phyloP scores from a whole-genome alignment of 2,329 filamentous ascomycete species.

The Arthrobotrys entomopaga region DNA sequence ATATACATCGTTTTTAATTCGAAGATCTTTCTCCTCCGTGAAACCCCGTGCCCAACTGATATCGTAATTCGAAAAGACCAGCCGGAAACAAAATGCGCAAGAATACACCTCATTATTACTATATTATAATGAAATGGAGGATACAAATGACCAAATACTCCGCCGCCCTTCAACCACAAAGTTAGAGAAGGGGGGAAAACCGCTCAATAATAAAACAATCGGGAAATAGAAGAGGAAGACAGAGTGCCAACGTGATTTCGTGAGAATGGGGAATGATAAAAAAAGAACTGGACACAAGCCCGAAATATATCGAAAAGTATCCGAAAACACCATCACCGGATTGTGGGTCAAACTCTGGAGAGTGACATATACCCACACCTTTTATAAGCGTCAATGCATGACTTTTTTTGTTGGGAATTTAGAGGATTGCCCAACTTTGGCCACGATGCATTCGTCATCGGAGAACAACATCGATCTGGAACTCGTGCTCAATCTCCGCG shows the following conservation, averaged over 20 bases:
- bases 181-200: conserved; percentile 15
- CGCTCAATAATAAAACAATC: conserved; percentile 9
- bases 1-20: too few species aligned
- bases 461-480: conserved; percentile 70
- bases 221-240: conserved; percentile 15
- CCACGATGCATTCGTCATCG: conserved; percentile 11
- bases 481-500: conserved; percentile 83
- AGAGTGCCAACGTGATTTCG: conserved; percentile 46
- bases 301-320: conserved; percentile 52
- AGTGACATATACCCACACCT: not conserved
- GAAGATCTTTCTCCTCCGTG: too few species aligned
- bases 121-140: not conserved
- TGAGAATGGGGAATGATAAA: conserved; percentile 5
- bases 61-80: conserved; percentile 3
- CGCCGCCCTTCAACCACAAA: not conserved
- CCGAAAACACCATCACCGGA: conserved; percentile 34
- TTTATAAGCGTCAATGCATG: not conserved
- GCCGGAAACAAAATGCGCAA: conserved; percentile 1
- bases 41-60: not conserved
- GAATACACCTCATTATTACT: conserved; percentile 6
- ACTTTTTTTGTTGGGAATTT: conserved; percentile 28
- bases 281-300: conserved; percentile 14
- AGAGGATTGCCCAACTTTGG: not conserved
- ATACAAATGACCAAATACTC: not conserved
- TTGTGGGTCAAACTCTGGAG: conserved; percentile 27